phyloP scores from a whole-genome alignment of 441 rosid species.

The Cnidoscolus chayamansa region DNA sequence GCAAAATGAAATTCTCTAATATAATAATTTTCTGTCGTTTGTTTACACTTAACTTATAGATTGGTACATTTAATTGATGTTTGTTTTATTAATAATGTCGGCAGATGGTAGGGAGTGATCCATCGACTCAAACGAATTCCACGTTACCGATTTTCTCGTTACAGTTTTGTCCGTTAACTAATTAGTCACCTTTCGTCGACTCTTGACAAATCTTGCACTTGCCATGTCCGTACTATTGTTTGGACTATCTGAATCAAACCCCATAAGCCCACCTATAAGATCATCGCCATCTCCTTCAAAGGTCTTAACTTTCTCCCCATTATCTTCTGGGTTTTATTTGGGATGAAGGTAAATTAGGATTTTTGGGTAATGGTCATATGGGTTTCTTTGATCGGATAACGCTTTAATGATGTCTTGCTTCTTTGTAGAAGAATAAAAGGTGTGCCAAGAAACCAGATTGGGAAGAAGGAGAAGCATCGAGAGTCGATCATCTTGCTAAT shows the following conservation, averaged over 20 bases:
- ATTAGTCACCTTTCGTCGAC: no score
- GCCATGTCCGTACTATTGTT: background rate
- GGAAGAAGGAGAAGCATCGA: background rate
- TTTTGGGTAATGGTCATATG: background rate
- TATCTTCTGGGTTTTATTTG: background rate
- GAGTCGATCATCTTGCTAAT: conserved; percentile 1
- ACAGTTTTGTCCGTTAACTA: no score
- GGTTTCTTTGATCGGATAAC: background rate
- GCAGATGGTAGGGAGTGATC: no score
- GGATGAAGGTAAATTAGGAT: background rate
- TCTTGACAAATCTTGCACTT: no score
- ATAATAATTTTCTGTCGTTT: no score
- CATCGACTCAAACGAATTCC: no score
- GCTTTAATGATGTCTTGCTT: no score
- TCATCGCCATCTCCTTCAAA: background rate
- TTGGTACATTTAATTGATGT: no score
- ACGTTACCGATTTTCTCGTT: no score
- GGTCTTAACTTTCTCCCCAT: background rate
- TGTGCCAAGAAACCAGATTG: background rate
- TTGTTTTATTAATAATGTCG: no score
- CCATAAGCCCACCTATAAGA: background rate
- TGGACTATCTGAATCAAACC: background rate
- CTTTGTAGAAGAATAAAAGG: background rate
- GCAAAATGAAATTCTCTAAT: no score
- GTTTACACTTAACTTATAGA: no score